Base-by-base conservation (phyloP, 2,329 filamentous ascomycete species). In the Diaporthe aspalathi region DNA sequence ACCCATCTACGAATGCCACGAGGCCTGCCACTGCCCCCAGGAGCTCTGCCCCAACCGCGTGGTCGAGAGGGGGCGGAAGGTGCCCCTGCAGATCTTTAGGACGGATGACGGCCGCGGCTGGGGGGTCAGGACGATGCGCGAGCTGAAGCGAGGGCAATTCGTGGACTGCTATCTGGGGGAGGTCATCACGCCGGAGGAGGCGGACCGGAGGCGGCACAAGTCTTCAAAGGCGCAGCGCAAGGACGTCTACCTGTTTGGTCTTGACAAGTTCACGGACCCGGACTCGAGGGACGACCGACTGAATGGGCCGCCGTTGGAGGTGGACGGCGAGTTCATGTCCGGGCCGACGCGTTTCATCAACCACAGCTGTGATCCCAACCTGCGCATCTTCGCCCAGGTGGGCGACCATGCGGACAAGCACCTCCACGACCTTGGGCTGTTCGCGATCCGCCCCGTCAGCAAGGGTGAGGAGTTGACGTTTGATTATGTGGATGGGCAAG, bases 291-390 rank as follows among this genome's bases (percentile, higher is more conserved):
- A 91, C 72, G 81, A 83, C n/a, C 83, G 88, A 1, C 84, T 92
- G 0, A 83, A 85, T 4, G 87, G 85, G 0, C 82, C 86, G 7
- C 85, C 89, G 20, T 81, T 92, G 5, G 89, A 91, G 74, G 87
- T 91, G 0, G 90, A 91, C 70, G 94, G 94, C 14, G 91, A 95
- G 78, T 92, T 92, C 79, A 90, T 91, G 84, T 93, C 93, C 0
- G 93, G 93, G 0, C 92, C 93, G 0, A 93, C 92, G 0, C 88
- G 93, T 3, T 96, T 95, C 80, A 92, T 95, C 79, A 96, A 96
- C 76, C 93, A 96, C 79, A 92, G 89, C 2, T 95, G 93, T 78
- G 88, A 93, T 5, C 93, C 93, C 0, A 95, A 95, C 76, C 87
- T 94, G 77, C 86, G 92, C 17, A 93, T 94, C 72, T 95, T 95